Evolutionary conservation across 164 flowering plant genomes (phyloP).

Genomic region (Vitis rupestris): DNA sequence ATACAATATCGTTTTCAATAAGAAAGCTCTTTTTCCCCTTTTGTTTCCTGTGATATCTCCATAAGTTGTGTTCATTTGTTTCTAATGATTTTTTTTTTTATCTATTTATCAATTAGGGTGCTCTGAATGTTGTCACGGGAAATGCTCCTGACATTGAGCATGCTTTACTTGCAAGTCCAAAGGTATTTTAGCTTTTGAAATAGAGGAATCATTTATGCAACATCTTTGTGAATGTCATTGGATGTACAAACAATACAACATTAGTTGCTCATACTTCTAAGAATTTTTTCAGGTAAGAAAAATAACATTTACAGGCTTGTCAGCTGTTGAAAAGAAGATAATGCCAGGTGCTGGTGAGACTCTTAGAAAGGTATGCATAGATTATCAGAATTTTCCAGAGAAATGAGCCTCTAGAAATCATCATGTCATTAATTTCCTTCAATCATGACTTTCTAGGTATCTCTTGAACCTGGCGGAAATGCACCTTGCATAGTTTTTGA

Average conservation of each 20-base stretch:
- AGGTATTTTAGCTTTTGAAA: conserved; percentile 38
- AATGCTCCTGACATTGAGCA: conserved; percentile 82
- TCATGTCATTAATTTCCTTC: conserved; percentile 8
- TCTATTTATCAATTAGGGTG: conserved; percentile 58
- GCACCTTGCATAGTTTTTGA: conserved; percentile 97
- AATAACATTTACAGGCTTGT: conserved; percentile 97
- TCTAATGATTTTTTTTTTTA: conserved; percentile 5
- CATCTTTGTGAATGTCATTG: too few relatives aligned
- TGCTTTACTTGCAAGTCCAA: conserved; percentile 73
- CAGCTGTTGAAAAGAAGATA: conserved; percentile 95
- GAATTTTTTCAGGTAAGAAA: conserved; percentile 67
- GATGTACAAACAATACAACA: background rate
- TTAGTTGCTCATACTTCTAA: conserved; percentile 1
- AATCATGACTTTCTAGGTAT: conserved; percentile 47
- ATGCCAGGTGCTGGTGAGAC: conserved; percentile 93
- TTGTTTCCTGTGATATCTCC: background rate
- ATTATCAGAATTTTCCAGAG: background rate
- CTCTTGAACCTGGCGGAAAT: conserved; percentile 98
- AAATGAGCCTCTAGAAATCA: background rate
- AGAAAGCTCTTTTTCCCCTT: too few relatives aligned
- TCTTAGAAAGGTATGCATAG: conserved; percentile 70
- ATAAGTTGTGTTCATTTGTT: background rate
- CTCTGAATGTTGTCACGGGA: conserved; percentile 92
- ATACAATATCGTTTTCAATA: too few relatives aligned
- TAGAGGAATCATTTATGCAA: too few relatives aligned